Conservation (phyloP, 163 green algal species). For the Scenedesmus sp. region DNA sequence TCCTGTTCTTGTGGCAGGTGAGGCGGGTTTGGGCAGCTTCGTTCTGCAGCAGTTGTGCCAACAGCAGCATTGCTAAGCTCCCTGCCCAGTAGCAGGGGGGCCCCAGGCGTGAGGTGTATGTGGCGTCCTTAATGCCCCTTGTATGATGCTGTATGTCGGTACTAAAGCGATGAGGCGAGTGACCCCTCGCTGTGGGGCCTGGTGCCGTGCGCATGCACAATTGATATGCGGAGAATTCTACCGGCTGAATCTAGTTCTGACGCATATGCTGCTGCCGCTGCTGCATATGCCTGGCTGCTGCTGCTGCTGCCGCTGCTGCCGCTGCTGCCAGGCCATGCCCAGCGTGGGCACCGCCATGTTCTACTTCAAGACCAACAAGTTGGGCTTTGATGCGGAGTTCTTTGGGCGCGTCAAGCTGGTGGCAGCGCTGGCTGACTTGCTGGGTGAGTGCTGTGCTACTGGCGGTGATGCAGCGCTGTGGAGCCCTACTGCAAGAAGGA, state of each 20-base stretch:
- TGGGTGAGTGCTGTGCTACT: neutral
- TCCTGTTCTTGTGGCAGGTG: conserved; percentile 43
- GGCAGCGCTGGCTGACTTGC: conserved; percentile 35
- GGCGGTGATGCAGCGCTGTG: too few species aligned
- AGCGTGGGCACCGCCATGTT: conserved; percentile 38
- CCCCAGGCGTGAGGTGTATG: too few species aligned
- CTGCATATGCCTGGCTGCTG: neutral
- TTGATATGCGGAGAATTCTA: neutral
- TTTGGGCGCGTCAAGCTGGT: conserved; percentile 45
- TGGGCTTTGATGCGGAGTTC: conserved; percentile 43
- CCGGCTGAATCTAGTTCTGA: neutral
- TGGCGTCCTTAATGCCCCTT: too few species aligned
- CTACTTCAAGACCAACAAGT: conserved; percentile 50
- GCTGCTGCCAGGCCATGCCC: conserved; percentile 17
- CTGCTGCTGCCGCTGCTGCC: neutral
- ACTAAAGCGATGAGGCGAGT: too few species aligned
- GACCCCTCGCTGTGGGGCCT: too few species aligned
- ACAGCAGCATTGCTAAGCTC: neutral
- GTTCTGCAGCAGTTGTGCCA: neutral
- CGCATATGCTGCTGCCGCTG: neutral
- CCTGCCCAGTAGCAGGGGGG: too few species aligned
- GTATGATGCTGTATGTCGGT: too few species aligned
- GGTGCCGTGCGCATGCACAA: too few species aligned
- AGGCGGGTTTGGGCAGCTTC: neutral
- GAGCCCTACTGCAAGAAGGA: too few species aligned